These are phyloP conservation scores for Trichoderma breve DNA, from an alignment of 2,329 filamentous ascomycete species.

Conservation along the genomic window DNA sequence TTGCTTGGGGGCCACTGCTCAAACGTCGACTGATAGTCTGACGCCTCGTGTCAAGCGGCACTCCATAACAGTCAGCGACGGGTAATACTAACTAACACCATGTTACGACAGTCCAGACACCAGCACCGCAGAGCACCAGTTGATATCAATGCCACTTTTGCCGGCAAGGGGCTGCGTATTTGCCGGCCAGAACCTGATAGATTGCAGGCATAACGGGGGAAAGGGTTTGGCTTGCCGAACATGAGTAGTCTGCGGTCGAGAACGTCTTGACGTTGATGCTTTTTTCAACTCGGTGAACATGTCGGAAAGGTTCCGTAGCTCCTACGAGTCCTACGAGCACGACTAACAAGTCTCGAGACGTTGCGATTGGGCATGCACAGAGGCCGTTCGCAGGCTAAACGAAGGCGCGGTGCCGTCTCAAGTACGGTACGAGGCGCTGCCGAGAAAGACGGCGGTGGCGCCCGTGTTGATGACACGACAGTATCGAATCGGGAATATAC, in stretches of 20 bases:
- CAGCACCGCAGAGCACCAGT: not conserved
- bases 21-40: slow-evolving; percentile 4
- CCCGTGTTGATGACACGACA: not conserved
- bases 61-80: not conserved
- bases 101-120: not conserved
- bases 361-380: not conserved
- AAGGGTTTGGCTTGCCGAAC: not conserved
- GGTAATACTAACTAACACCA: not conserved
- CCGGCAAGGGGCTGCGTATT: not conserved
- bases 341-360: not conserved
- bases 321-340: not conserved
- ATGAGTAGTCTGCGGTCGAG: not conserved
- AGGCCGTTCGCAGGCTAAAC: not conserved
- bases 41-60: not conserved
- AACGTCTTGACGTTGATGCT: not conserved
- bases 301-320: not conserved
- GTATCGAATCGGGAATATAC: not conserved
- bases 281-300: not conserved
- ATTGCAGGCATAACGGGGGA: not conserved
- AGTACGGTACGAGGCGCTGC: not conserved
- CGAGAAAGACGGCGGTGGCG: not conserved
- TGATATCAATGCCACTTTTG: not conserved
- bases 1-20: not conserved
- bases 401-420: not conserved
- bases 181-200: not conserved